phyloP scores from a whole-genome alignment of 116 monocot genomes.

The Phalaenopsis hybrid region DNA sequence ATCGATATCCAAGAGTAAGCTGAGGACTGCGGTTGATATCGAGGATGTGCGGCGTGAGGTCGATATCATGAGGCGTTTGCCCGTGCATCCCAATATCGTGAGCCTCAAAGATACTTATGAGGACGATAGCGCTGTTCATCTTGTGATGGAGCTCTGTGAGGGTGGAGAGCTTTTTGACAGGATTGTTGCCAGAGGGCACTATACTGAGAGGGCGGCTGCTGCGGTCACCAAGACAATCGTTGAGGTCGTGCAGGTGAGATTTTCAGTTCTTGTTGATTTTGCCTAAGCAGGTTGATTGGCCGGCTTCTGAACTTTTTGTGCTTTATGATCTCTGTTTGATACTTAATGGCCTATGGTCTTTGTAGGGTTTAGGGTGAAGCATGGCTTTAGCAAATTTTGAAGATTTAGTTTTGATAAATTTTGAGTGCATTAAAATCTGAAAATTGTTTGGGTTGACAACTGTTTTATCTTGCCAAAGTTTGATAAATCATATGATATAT shows the following conservation, averaged over 20 bases:
- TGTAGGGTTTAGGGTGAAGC: neutral
- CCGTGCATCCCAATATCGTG: constrained; percentile 57
- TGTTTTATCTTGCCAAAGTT: neutral
- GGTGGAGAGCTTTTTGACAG: constrained; percentile 86
- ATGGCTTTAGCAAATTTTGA: neutral
- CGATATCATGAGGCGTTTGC: constrained; percentile 72
- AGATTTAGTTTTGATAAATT: neutral
- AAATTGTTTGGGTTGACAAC: neutral
- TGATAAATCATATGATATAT: neutral
- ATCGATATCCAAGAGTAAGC: constrained; percentile 90
- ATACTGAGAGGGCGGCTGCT: constrained; percentile 71
- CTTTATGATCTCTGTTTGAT: neutral
- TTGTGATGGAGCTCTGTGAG: constrained; percentile 88
- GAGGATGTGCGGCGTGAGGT: constrained; percentile 83
- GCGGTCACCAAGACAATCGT: constrained; percentile 63
- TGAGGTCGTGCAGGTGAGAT: constrained; percentile 73
- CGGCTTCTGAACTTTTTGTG: neutral
- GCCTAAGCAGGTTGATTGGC: neutral
- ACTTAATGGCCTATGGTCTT: neutral
- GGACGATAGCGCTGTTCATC: constrained; percentile 64
- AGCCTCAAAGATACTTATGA: constrained; percentile 66
- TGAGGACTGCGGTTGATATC: constrained; percentile 66
- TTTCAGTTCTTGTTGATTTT: neutral
- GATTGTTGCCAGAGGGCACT: constrained; percentile 72
- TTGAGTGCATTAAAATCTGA: neutral